A percentile compares a stretch with the other conserved stretches of the same genome.
These are phyloP conservation scores for Thelephora ganbajun DNA, from an alignment of 768 basidiomycete genomes.

Conservation along the genomic window DNA sequence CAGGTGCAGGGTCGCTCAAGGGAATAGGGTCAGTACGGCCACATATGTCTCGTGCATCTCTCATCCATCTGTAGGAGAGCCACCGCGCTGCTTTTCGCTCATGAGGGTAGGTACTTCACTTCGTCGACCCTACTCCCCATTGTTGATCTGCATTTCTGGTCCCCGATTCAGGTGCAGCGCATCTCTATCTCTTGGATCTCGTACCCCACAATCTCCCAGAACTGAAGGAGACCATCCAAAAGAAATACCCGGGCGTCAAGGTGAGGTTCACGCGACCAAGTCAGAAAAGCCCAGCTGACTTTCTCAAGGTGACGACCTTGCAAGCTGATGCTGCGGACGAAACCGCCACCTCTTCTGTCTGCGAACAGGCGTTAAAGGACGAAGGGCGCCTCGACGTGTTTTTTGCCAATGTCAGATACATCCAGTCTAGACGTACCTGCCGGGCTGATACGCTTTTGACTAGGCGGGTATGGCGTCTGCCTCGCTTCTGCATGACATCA, in stretches of 20 bases:
- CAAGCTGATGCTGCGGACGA: slow-evolving; percentile 82
- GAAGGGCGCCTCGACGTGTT: slow-evolving; percentile 86
- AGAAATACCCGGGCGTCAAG: slow-evolving; percentile 65
- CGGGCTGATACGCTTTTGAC: neutral
- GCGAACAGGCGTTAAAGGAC: slow-evolving; percentile 60
- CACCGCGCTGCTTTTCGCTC: slow-evolving; percentile 57
- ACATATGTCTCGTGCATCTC: neutral
- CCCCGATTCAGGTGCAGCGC: slow-evolving; percentile 53
- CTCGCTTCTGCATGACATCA: slow-evolving; percentile 33
- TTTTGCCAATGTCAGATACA: slow-evolving; percentile 71
- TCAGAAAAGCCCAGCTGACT: neutral
- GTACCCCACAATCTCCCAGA: slow-evolving; percentile 52
- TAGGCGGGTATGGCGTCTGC: slow-evolving; percentile 55
- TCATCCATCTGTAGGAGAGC: slow-evolving; percentile 37
- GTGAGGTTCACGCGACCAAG: slow-evolving; percentile 22
- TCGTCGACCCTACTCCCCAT: neutral
- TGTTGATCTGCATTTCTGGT: neutral
- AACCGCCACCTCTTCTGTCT: slow-evolving; percentile 46
- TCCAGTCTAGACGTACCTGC: neutral
- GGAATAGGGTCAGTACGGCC: slow-evolving; percentile 65
- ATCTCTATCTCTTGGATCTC: slow-evolving; percentile 68
- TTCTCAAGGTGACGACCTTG: slow-evolving; percentile 53
- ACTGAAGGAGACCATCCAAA: slow-evolving; percentile 53
- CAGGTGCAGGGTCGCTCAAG: slow-evolving; percentile 74
- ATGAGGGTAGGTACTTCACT: slow-evolving; percentile 41